A percentile compares a stretch with the other conserved stretches of the same genome.
These are phyloP conservation scores for Candida arabinofermentans DNA, from an alignment of 805 yeast genomes.

Conservation along the genomic window DNA sequence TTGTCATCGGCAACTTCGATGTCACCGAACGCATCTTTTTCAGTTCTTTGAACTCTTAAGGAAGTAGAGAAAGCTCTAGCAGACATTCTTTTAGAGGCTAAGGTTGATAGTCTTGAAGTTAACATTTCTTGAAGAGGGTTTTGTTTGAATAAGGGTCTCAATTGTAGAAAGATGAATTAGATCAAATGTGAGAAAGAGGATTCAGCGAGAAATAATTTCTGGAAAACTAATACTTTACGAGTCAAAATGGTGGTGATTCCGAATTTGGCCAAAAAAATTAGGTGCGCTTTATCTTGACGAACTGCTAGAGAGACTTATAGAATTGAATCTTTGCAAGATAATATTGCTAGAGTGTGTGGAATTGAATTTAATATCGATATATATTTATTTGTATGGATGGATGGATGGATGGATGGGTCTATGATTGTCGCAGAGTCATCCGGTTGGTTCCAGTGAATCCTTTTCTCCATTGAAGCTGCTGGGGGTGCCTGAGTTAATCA, in stretches of 20 bases:
- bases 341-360: too few relatives aligned
- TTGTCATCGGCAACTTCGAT: conserved; percentile 81
- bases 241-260: not conserved
- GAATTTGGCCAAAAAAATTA: not conserved
- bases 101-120: conserved; percentile 21
- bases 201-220: not conserved
- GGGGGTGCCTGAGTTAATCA: not conserved
- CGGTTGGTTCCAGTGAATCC: not conserved
- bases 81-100: conserved; percentile 11
- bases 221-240: not conserved
- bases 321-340: too few relatives aligned
- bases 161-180: not conserved
- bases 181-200: not conserved
- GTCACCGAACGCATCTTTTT: conserved; percentile 95
- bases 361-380: too few relatives aligned
- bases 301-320: too few relatives aligned
- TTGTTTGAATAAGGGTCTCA: too few relatives aligned
- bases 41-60: conserved; percentile 50
- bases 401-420: too few relatives aligned
- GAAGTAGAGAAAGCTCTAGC: conserved; percentile 30
- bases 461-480: not conserved
- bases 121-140: conserved; percentile 13
- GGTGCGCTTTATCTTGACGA: conserved; percentile 1
- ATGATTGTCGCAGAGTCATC: not conserved
- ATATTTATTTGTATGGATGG: too few relatives aligned